phyloP scores from a whole-genome alignment of 208 protist genomes.

The Acanthamoeba triangularis region DNA sequence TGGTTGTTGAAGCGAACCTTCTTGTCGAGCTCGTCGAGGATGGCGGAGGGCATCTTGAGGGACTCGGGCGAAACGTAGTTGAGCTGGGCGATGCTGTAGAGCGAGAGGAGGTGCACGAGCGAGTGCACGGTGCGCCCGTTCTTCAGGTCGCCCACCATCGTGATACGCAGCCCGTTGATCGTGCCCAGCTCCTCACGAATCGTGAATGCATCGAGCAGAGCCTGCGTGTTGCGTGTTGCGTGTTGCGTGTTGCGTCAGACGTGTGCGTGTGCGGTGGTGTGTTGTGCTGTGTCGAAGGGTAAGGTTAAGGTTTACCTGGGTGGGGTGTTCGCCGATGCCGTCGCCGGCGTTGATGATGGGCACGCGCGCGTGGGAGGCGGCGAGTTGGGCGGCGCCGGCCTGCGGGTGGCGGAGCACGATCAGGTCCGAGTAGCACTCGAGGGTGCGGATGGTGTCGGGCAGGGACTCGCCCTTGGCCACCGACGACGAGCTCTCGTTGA shows the following conservation, averaged over 20 bases:
- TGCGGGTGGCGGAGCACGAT: constrained; percentile 97
- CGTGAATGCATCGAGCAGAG: constrained; percentile 98
- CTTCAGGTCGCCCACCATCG: constrained; percentile 98
- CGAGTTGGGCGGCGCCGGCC: constrained; percentile 92
- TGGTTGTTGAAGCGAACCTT: constrained; percentile 46
- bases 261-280: background rate
- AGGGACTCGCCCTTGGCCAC: constrained; percentile 92
- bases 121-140: constrained; percentile 98
- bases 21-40: constrained; percentile 87
- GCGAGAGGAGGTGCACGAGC: constrained; percentile 95
- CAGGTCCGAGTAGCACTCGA: constrained; percentile 92
- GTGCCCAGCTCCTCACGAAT: constrained; percentile 97
- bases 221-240: constrained; percentile 87
- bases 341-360: constrained; percentile 98
- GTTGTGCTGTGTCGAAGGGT: background rate
- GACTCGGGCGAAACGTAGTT: constrained; percentile 94
- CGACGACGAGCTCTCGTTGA: constrained; percentile 84
- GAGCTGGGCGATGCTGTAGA: constrained; percentile 94
- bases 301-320: constrained; percentile 89
- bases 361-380: constrained; percentile 85
- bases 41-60: constrained; percentile 92
- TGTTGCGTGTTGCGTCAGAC: background rate
- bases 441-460: constrained; percentile 86
- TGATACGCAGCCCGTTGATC: constrained; percentile 95
- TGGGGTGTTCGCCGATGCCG: constrained; percentile 98